Evolutionary conservation across 2,329 filamentous ascomycete species (phyloP).

Genomic region (Sporothrix brasiliensis): DNA sequence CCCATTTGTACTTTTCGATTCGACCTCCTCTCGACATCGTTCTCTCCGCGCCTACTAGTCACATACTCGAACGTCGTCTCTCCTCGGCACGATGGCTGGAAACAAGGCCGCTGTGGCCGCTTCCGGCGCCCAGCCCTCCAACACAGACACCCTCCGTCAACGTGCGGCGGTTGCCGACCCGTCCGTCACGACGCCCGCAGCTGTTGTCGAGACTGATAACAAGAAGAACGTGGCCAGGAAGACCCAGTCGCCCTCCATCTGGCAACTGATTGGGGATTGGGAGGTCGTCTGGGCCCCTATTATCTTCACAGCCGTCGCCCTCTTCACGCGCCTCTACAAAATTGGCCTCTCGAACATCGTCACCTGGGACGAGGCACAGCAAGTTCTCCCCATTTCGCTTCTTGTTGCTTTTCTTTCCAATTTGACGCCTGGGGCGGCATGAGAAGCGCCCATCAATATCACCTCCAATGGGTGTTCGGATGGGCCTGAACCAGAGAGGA

Average conservation of each 20-base stretch:
- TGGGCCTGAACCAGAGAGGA: not conserved
- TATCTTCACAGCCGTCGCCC: slow-evolving; percentile 62
- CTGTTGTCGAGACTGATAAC: slow-evolving; percentile 55
- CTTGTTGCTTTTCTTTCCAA: not conserved
- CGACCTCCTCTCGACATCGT: not conserved
- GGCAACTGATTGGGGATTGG: slow-evolving; percentile 66
- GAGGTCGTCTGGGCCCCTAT: slow-evolving; percentile 64
- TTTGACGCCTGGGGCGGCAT: not conserved
- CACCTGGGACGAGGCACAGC: slow-evolving; percentile 70
- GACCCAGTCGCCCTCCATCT: slow-evolving; percentile 60
- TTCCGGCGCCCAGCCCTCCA: slow-evolving; percentile 62
- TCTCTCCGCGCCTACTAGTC: not conserved
- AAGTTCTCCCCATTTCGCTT: slow-evolving; percentile 41
- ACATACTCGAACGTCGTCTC: slow-evolving; percentile 1
- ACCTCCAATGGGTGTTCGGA: not conserved
- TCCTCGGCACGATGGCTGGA: slow-evolving; percentile 52
- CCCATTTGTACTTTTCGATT: slow-evolving; percentile 3
- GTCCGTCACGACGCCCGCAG: slow-evolving; percentile 43
- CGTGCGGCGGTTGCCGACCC: slow-evolving; percentile 51
- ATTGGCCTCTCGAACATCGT: slow-evolving; percentile 69
- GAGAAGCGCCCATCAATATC: not conserved
- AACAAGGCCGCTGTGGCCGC: slow-evolving; percentile 59
- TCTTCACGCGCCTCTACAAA: slow-evolving; percentile 70
- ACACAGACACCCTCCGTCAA: slow-evolving; percentile 60
- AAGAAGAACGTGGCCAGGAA: slow-evolving; percentile 60